Evolutionary conservation across 352 stramenopile species (phyloP), one percentile per base, ranked within the genome.

Genomic region (Pythium utonaiense): DNA sequence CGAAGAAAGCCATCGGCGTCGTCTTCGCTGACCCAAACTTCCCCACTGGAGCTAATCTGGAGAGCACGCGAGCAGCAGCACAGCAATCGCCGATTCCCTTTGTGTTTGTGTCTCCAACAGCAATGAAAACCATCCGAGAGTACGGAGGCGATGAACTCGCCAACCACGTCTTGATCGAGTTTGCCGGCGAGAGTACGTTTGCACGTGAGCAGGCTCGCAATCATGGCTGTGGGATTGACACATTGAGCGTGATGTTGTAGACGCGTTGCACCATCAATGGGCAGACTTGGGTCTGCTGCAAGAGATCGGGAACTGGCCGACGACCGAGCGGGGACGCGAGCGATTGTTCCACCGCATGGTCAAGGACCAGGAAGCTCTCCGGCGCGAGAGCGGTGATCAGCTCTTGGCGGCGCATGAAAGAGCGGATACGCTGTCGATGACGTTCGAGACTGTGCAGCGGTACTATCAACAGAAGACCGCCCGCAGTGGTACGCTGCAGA

Each of bases 341-440:
- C 66, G 75, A 12, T 53, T 91, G 36, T 83, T 86, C 62, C 75
- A 91, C 56, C 77, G 83, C 17, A 86, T 91, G 72, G 57, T 89
- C n/a, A 88, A 89, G 42, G 79, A 89, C 19, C 80, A 89, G 22
- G 69, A 70, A 0, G 63, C 67, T 0, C 48, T 83, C 8, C 47
- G 70, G n/a, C 73, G 73, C 22, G 69, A 83, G 30, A 73, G 79
- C n/a, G 42, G 66, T 17, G 69, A 86, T 38, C 59, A 74, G 13
- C 66, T 88, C 14, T 21, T 64, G 6, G 67, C 69, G 7, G 73
- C 70, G 24, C 73, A 81, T 40, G 77, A 89, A 45, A 71, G 77
- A 5, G 76, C 78, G 22, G 74, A 86, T 22, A 68, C 72, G 12
- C 69, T 93, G 19, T 27, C 50, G 31, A 38, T 52, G 3, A 56